Evolutionary conservation across 2,329 filamentous ascomycete genomes (phyloP).

Genomic region (Phyllosticta citriasiana): DNA sequence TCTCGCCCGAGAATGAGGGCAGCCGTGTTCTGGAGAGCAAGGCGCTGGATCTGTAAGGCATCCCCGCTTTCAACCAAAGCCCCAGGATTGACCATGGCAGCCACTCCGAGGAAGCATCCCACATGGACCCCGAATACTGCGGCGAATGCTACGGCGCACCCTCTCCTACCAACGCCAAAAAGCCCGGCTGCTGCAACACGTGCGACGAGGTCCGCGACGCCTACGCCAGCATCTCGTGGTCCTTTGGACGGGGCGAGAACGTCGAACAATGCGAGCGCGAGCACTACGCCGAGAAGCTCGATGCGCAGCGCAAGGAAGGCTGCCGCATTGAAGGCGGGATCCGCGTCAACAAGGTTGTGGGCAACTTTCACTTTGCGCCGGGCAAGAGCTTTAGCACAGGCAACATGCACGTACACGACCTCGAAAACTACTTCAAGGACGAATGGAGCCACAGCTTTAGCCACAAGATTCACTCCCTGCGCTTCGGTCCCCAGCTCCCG

Average conservation of each 20-base stretch:
- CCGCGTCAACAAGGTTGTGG: constrained; percentile 95
- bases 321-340: constrained; percentile 88
- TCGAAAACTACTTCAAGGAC: constrained; percentile 87
- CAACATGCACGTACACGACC: constrained; percentile 94
- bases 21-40: constrained; percentile 41
- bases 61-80: background rate
- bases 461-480: constrained; percentile 77
- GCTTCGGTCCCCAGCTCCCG: constrained; percentile 87
- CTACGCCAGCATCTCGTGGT: constrained; percentile 83
- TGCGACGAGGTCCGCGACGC: constrained; percentile 95
- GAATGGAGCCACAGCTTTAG: constrained; percentile 73
- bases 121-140: constrained; percentile 88
- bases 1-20: constrained; percentile 62
- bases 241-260: constrained; percentile 81
- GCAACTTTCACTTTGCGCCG: constrained; percentile 96
- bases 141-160: constrained; percentile 84
- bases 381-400: constrained; percentile 93
- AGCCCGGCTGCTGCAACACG: constrained; percentile 90
- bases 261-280: constrained; percentile 94
- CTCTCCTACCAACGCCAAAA: constrained; percentile 58
- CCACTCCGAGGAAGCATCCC: constrained; percentile 57
- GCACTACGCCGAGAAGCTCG: constrained; percentile 82
- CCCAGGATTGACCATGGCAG: constrained; percentile 28
- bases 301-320: constrained; percentile 80
- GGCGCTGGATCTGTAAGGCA: constrained; percentile 28